phyloP scores from a whole-genome alignment of 441 rosid genomes.

The Arabidopsis lyrata region DNA sequence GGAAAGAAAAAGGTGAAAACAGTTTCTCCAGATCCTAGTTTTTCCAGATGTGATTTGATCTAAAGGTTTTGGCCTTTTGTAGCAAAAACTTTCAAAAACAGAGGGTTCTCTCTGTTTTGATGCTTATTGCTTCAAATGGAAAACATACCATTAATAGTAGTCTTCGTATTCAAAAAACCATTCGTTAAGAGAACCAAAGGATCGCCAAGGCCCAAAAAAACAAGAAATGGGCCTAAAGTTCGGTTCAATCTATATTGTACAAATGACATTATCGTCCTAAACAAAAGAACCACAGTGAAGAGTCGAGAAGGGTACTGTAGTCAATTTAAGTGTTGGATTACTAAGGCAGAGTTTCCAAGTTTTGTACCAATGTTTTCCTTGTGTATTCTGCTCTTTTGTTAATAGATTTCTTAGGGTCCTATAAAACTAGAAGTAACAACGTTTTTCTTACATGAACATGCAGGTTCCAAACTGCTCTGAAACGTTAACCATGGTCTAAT shows the following conservation, averaged over 20 bases:
- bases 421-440: not conserved
- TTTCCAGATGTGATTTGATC: not conserved
- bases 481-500: not conserved
- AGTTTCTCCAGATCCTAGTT: not conserved
- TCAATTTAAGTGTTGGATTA: not conserved
- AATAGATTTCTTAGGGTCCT: too few species aligned
- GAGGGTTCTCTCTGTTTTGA: conserved; percentile 26
- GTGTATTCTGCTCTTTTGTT: not conserved
- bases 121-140: conserved; percentile 25
- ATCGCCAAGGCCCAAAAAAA: conserved; percentile 28
- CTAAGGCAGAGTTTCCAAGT: too few species aligned
- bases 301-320: not conserved
- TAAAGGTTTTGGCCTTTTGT: not conserved
- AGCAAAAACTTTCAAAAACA: conserved; percentile 28
- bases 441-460: not conserved
- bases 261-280: conserved; percentile 1
- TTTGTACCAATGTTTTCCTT: not conserved
- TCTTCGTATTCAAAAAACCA: not conserved
- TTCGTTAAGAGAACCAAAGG: not conserved
- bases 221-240: conserved; percentile 25
- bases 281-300: not conserved
- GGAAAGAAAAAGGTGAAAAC: not conserved
- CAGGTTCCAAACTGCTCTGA: not conserved
- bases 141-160: not conserved
- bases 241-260: not conserved